phyloP scores from a whole-genome alignment of 805 yeast species.

The Saccharomycopsis selenospora region DNA sequence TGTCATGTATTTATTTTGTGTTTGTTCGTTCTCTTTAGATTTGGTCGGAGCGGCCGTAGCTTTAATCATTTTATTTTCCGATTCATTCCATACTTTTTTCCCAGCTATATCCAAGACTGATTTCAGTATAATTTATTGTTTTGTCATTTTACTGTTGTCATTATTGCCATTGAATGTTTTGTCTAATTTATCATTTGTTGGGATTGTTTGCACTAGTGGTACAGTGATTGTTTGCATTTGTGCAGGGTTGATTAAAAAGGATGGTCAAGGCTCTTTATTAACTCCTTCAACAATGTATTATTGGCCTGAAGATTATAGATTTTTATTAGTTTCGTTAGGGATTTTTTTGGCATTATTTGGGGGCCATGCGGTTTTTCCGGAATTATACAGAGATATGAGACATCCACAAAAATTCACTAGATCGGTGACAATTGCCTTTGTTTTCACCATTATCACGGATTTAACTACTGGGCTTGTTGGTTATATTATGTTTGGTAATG shows the following conservation, averaged over 20 bases:
- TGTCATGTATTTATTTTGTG: constrained; percentile 36
- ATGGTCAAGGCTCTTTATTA: constrained; percentile 50
- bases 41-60: constrained; percentile 55
- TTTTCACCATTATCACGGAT: constrained; percentile 53
- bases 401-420: constrained; percentile 54
- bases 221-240: constrained; percentile 39
- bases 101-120: constrained; percentile 32
- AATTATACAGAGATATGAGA: constrained; percentile 66
- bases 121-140: constrained; percentile 38
- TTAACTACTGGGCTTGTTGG: constrained; percentile 57
- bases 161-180: constrained; percentile 50
- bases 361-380: constrained; percentile 80
- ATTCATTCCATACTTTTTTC: constrained; percentile 47
- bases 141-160: constrained; percentile 38
- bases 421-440: constrained; percentile 49
- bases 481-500: constrained; percentile 71
- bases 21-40: constrained; percentile 47
- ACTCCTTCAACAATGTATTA: constrained; percentile 35
- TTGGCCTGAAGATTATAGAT: constrained; percentile 33
- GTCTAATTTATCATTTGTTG: constrained; percentile 47
- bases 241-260: constrained; percentile 39
- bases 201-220: constrained; percentile 48
- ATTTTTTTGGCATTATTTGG: constrained; percentile 75
- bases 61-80: constrained; percentile 52
- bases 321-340: constrained; percentile 47